Conservation (phyloP, 108 stramenopile species). For the Fistulifera solaris region DNA sequence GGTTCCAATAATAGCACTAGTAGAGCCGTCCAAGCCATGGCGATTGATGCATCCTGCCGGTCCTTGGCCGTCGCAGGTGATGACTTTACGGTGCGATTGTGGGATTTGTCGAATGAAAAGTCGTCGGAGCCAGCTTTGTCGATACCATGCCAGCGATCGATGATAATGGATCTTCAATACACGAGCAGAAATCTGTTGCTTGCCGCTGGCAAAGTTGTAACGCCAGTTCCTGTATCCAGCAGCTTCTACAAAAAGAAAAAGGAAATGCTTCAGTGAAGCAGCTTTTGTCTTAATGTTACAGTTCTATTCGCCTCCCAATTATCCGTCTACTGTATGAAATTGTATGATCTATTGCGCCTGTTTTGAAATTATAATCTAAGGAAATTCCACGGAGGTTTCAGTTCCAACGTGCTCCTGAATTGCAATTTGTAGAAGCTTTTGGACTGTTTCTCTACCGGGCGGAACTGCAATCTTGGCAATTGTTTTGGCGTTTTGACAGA, state of each 20-base stretch:
- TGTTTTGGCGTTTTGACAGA: slow-evolving; percentile 38
- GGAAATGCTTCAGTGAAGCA: no score
- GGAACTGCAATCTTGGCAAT: slow-evolving; percentile 57
- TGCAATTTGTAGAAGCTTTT: no score
- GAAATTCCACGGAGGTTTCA: no score
- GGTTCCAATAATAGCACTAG: slow-evolving; percentile 1
- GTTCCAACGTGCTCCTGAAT: no score
- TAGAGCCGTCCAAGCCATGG: slow-evolving; percentile 13
- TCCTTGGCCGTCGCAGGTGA: slow-evolving; percentile 71
- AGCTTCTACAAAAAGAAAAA: no score
- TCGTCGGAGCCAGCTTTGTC: slow-evolving; percentile 23
- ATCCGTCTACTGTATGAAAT: no score
- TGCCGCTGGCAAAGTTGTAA: slow-evolving; percentile 61
- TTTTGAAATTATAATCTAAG: no score
- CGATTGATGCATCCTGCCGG: slow-evolving; percentile 60
- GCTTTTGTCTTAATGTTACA: no score
- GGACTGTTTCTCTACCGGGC: slow-evolving; percentile 10
- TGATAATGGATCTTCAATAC: slow-evolving; percentile 68
- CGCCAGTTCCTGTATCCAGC: slow-evolving; percentile 13
- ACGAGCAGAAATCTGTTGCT: slow-evolving; percentile 76
- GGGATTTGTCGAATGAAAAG: slow-evolving; percentile 46
- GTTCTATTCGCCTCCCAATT: no score
- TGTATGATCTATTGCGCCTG: no score
- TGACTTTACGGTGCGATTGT: slow-evolving; percentile 70
- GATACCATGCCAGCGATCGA: slow-evolving; percentile 30